Evolutionary conservation across 2,329 filamentous ascomycete genomes (phyloP).

Genomic region (Phoma herbarum): DNA sequence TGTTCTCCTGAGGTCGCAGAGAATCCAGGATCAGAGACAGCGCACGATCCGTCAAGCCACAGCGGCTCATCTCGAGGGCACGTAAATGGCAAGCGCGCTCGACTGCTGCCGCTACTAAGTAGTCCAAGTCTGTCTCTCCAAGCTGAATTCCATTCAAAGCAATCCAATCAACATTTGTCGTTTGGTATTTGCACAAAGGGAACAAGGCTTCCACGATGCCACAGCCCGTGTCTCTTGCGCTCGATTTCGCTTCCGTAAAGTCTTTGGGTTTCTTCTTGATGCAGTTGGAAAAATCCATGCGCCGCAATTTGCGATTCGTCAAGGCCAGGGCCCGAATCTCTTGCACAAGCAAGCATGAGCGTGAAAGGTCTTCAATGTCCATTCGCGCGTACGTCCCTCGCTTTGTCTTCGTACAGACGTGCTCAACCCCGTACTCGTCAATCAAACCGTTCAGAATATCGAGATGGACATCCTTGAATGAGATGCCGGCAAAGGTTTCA

Average conservation of each 20-base stretch:
- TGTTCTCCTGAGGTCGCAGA: conserved; percentile 70
- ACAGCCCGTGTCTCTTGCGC: conserved; percentile 69
- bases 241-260: conserved; percentile 48
- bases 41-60: conserved; percentile 66
- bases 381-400: conserved; percentile 64
- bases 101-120: conserved; percentile 72
- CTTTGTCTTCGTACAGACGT: conserved; percentile 67
- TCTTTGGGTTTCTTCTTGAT: conserved; percentile 63
- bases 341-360: conserved; percentile 69
- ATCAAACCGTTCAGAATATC: conserved; percentile 69
- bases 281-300: conserved; percentile 71
- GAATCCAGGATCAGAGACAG: conserved; percentile 70
- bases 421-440: conserved; percentile 68
- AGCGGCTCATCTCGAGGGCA: conserved; percentile 72
- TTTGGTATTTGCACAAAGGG: conserved; percentile 70
- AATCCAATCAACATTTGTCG: conserved; percentile 77
- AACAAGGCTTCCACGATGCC: conserved; percentile 75
- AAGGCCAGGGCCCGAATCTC: conserved; percentile 73
- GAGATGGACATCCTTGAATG: conserved; percentile 71
- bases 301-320: conserved; percentile 69
- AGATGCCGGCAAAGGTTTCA: conserved; percentile 72
- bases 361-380: conserved; percentile 61
- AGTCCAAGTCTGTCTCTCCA: conserved; percentile 75
- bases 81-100: conserved; percentile 71
- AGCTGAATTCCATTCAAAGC: conserved; percentile 72